phyloP scores from a whole-genome alignment of 768 basidiomycete species.

The Auricularia sp. region DNA sequence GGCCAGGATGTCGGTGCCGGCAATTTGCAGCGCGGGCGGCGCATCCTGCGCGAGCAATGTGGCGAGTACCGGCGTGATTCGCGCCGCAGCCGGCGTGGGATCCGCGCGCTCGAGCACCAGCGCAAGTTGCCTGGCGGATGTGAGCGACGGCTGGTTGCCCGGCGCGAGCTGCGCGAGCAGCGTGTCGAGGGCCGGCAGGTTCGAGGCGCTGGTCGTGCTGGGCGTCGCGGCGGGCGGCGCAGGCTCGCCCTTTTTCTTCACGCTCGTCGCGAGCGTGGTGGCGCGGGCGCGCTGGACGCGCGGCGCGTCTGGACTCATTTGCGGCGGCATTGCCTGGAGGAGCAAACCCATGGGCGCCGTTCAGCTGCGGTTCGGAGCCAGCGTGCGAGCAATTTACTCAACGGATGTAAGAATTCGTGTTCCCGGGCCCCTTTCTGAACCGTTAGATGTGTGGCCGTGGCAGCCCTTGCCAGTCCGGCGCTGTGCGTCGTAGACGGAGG shows the following conservation, averaged over 20 bases:
- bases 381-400: neutral
- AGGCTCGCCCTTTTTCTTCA: neutral
- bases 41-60: conserved; percentile 46
- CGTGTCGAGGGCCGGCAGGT: neutral
- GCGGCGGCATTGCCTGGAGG: neutral
- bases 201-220: neutral
- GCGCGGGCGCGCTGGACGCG: neutral
- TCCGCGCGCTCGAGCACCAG: neutral
- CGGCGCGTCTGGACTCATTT: neutral
- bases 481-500: neutral
- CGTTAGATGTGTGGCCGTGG: neutral
- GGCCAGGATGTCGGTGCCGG: conserved; percentile 63
- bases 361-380: neutral
- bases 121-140: neutral
- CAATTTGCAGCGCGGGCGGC: conserved; percentile 49
- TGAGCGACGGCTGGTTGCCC: neutral
- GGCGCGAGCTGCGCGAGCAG: neutral
- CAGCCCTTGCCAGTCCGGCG: neutral
- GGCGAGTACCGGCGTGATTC: conserved; percentile 50
- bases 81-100: conserved; percentile 43
- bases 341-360: neutral
- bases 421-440: neutral
- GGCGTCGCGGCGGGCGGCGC: neutral
- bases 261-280: neutral
- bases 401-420: too few relatives aligned